Percentiles rank a stretch among this genome's conserved stretches.
Conservation (phyloP, 1,284 basidiomycete species). For the Afroboletus lepidellus region DNA sequence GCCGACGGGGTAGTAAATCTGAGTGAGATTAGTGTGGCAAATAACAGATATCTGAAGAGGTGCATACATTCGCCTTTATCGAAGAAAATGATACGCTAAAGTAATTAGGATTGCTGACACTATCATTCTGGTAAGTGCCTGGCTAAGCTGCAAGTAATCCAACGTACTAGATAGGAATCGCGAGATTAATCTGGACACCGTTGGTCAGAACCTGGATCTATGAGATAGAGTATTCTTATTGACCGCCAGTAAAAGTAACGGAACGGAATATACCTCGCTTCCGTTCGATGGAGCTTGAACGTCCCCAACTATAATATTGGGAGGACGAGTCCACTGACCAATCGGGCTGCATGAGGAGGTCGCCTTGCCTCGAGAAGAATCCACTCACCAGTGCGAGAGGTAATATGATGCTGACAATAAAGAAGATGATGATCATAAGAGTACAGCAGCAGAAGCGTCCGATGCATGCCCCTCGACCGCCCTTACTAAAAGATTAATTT, state of each 20-base stretch:
- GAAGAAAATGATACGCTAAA: conserved; percentile 72
- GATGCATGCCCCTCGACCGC: conserved; percentile 53
- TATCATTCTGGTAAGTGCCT: conserved; percentile 32
- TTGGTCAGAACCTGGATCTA: conserved; percentile 40
- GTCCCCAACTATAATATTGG: conserved; percentile 63
- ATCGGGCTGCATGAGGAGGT: conserved; percentile 12
- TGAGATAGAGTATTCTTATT: conserved; percentile 14
- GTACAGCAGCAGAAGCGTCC: conserved; percentile 73
- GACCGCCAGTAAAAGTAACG: background rate
- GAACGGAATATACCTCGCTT: conserved; percentile 40
- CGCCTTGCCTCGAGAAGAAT: background rate
- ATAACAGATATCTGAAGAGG: background rate
- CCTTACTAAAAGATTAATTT: conserved; percentile 36
- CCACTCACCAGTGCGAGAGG: conserved; percentile 66
- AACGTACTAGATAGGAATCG: conserved; percentile 61
- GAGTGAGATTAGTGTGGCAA: conserved; percentile 6
- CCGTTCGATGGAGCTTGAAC: conserved; percentile 44
- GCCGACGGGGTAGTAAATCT: conserved; percentile 77
- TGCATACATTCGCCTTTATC: conserved; percentile 61
- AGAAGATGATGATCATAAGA: conserved; percentile 58
- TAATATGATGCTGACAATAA: conserved; percentile 69
- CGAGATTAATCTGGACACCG: conserved; percentile 63
- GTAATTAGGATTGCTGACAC: conserved; percentile 85
- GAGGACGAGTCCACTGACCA: conserved; percentile 71
- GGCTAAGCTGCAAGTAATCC: conserved; percentile 2